Evolutionary conservation across 1,139 yeast genomes (phyloP).

Genomic region (Kodamaea fungicola): DNA sequence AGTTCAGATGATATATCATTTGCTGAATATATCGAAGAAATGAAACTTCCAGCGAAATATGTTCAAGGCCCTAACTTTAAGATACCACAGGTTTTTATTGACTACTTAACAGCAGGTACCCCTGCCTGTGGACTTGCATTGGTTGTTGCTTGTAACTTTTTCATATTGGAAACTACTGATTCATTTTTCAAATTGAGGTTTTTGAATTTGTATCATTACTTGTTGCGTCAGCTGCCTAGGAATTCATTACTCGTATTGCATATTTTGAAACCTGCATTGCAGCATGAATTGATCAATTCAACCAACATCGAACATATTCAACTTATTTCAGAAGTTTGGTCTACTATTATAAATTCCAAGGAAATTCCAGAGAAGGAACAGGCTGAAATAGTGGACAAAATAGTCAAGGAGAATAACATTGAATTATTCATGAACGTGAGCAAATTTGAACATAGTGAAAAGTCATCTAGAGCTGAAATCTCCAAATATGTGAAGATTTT

Average conservation of each 20-base stretch:
- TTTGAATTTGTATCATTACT: constrained; percentile 44
- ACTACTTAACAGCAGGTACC: constrained; percentile 43
- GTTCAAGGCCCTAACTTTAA: constrained; percentile 30
- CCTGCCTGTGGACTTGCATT: constrained; percentile 45
- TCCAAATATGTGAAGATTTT: constrained; percentile 19
- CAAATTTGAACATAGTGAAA: constrained; percentile 12
- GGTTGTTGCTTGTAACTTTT: constrained; percentile 52
- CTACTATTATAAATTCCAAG: constrained; percentile 18
- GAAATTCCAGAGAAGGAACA: constrained; percentile 6
- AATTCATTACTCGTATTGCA: constrained; percentile 46
- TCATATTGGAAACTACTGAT: constrained; percentile 45
- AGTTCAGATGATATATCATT: constrained; percentile 49
- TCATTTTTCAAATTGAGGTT: constrained; percentile 49
- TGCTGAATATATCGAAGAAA: constrained; percentile 39
- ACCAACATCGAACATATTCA: constrained; percentile 27
- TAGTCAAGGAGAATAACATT: constrained; percentile 4
- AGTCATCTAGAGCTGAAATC: constrained; percentile 10
- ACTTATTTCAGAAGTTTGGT: constrained; percentile 27
- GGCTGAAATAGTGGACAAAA: constrained; percentile 12
- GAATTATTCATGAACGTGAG: constrained; percentile 5
- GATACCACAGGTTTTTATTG: constrained; percentile 49
- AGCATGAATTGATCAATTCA: constrained; percentile 31
- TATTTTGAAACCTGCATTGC: constrained; percentile 38
- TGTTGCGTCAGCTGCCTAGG: constrained; percentile 34
- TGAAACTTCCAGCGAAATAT: constrained; percentile 34